Base-by-base conservation (phyloP, 371 early-diverging fungal species). In the Mortierella sp. region DNA sequence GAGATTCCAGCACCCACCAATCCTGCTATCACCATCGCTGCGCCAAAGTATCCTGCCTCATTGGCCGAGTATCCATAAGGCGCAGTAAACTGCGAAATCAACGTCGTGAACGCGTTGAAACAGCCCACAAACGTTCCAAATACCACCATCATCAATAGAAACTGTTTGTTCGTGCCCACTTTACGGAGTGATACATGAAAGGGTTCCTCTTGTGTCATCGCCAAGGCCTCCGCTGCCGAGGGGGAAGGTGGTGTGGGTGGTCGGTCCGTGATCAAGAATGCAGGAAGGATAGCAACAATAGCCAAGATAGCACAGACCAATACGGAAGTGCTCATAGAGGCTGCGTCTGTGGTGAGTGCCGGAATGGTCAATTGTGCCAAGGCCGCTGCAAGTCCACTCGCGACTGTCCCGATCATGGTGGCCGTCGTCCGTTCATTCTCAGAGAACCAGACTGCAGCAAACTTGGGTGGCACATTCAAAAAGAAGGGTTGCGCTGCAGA, bases 371-470 rank as follows among this genome's bases (percentile, higher is more conserved):
- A 78, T 81, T 86, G 82, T 23, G 80, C 85, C n/a, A 88, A 24
- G 7, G 89, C 89, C 30, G 82, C 83, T 39, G 88, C 89, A 26
- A 82, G 38, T 12, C 70, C 80, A 30, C 76, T 78, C 24, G 78
- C 78, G 46, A 82, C 72, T 1, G 80, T 69, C 49, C 80, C 81
- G 31, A 90, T 80, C 72, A 86, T 84, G 46, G 87, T 89, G 16
- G 89, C 89, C n/a, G 86, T 86, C 23, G 89, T 83, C 27, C 89
- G 68, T 53, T 82, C 83, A 31, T 82, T 80, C 50, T 87, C 88
- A 10, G 87, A 81, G 76, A 90, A 90, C 90, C 90, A 90, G 18
- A 81, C 80, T 12, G 88, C 82, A 0, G 88, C 85, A 71, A 84
- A 83, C 79, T 89, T 83, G 24, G 88, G 85, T 62, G 83, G 86